These are phyloP conservation scores for Phoma herbarum DNA, from an alignment of 2,329 filamentous ascomycete genomes.

Conservation along the genomic window DNA sequence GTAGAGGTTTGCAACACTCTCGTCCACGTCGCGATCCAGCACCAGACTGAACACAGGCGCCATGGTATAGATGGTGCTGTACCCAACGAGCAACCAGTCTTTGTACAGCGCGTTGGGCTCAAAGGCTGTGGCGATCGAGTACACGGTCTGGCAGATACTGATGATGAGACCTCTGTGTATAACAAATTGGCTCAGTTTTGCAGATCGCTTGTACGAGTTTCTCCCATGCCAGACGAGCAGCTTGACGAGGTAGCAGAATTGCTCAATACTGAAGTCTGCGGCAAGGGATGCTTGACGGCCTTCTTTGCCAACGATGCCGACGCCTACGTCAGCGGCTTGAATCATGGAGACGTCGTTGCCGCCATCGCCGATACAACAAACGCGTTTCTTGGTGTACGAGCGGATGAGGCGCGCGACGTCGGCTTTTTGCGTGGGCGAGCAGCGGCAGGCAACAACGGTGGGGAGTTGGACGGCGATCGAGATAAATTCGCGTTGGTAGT, in stretches of 20 bases:
- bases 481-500: conserved; percentile 87
- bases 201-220: conserved; percentile 95
- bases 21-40: conserved; percentile 93
- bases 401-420: conserved; percentile 92
- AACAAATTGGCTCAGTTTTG: conserved; percentile 96
- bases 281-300: conserved; percentile 93
- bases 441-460: conserved; percentile 93
- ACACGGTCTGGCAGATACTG: conserved; percentile 95
- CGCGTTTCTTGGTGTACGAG: conserved; percentile 88
- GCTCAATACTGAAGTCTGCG: conserved; percentile 94
- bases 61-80: conserved; percentile 95
- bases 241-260: conserved; percentile 95
- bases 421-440: conserved; percentile 96
- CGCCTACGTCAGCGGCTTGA: conserved; percentile 95
- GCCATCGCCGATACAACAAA: conserved; percentile 97
- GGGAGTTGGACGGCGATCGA: conserved; percentile 86
- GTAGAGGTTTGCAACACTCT: conserved; percentile 91
- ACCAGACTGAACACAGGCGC: conserved; percentile 91
- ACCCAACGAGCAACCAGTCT: conserved; percentile 96
- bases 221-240: conserved; percentile 98
- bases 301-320: conserved; percentile 98
- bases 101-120: conserved; percentile 92
- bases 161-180: conserved; percentile 98
- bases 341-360: conserved; percentile 99
- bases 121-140: conserved; percentile 90